phyloP scores from a whole-genome alignment of 768 basidiomycete genomes.

The Jaapia argillacea region DNA sequence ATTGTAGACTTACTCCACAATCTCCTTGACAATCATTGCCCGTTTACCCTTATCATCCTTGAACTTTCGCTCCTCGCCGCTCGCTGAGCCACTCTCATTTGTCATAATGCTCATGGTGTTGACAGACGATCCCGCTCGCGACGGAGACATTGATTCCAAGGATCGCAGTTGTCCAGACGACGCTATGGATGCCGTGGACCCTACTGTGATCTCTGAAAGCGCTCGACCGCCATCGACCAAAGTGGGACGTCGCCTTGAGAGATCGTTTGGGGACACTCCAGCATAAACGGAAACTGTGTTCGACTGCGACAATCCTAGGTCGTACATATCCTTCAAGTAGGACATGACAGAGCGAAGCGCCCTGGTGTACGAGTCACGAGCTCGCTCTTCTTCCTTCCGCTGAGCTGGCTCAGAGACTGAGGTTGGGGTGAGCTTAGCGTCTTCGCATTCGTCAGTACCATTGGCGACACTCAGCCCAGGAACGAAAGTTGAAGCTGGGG shows the following conservation, averaged over 20 bases:
- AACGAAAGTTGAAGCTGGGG: constrained; percentile 53
- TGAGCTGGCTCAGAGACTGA: constrained; percentile 38
- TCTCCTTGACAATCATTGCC: constrained; percentile 79
- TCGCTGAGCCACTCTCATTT: constrained; percentile 49
- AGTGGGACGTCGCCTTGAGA: constrained; percentile 68
- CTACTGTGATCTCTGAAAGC: constrained; percentile 32
- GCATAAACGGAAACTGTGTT: constrained; percentile 47
- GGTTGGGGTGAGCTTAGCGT: constrained; percentile 28
- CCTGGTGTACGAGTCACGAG: constrained; percentile 61
- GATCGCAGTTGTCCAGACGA: constrained; percentile 51
- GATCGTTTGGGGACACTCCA: too few species aligned
- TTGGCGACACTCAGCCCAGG: constrained; percentile 36
- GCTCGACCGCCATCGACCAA: constrained; percentile 48
- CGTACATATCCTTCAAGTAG: constrained; percentile 92
- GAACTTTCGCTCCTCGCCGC: constrained; percentile 69
- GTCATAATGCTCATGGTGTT: constrained; percentile 67
- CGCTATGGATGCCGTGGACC: constrained; percentile 31
- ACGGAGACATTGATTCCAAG: constrained; percentile 47
- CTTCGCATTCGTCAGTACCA: constrained; percentile 22
- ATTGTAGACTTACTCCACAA: constrained; percentile 61
- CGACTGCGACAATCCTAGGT: constrained; percentile 62
- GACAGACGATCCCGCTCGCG: constrained; percentile 48
- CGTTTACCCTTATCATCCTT: constrained; percentile 89
- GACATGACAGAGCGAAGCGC: constrained; percentile 91
- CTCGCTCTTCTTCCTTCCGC: constrained; percentile 62